Base-by-base conservation (phyloP, 257 asterid genomes). In the Solanum peruvianum region DNA sequence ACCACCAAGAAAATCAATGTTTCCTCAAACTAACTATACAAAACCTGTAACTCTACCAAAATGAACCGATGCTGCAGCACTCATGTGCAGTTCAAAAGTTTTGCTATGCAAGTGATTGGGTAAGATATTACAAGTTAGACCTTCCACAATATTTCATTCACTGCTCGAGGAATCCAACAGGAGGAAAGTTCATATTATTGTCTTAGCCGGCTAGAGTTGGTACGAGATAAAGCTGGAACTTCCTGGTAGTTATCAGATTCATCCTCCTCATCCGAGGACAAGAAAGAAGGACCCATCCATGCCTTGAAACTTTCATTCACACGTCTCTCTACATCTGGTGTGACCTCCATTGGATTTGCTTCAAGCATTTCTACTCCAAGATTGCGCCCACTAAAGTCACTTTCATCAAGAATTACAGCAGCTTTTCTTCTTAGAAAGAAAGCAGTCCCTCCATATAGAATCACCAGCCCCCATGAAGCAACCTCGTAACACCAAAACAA, bases 401-500 rank as follows among this genome's bases (percentile, higher is more conserved):
- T 86, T 89, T 94, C 98, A 69, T 95, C 98, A 23, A 92, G 96
- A 88, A 92, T 73, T 45, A 78, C 87, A 47, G 96, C 93, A 84
- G 98, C 93, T 92, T 89, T 94, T 91, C 97, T 91, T 93, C 93
- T 88, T 44, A 89, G 93, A 87, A 87, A 93, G 89, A 91, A 91
- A 83, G 98, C 97, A 47, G 96, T 90, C 83, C 97, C 99, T 49
- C 95, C 98, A 67, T 95, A 95, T 45, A 97, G 94, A 88, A 93
- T 80, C 82, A 94, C 98, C 83, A 97, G 87, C 82, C 98, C 95
- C 98, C 98, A 97, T 9, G 98, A 90, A 31, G 95, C 89, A 60
- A 93, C 87, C 87, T 97, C 98, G 6, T 95, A 97, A 93, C 98
- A 95, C 99, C 99, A 95, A 91, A 97, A 97, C 91, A 97, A 93